Percentiles rank a stretch among this genome's conserved stretches.
phyloP scores from a whole-genome alignment of 768 basidiomycete species.

The Pseudohyphozyma bogoriensis region DNA sequence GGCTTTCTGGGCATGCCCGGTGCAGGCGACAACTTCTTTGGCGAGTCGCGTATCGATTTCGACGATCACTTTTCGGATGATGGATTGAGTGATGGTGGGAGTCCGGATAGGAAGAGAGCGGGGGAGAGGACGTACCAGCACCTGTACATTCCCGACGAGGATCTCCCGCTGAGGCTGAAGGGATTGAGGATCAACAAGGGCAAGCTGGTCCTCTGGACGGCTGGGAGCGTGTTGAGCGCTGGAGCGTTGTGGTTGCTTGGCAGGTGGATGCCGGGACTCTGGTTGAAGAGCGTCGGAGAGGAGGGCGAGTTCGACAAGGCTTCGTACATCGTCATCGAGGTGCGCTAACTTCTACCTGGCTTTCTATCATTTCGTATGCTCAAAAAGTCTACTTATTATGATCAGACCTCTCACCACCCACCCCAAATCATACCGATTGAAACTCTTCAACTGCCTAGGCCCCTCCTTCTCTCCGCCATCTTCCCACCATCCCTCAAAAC shows the following conservation, averaged over 20 bases:
- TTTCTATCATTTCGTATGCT: not conserved
- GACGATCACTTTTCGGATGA: constrained; percentile 17
- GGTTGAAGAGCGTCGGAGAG: constrained; percentile 75
- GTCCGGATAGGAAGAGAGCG: not conserved
- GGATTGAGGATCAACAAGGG: constrained; percentile 63
- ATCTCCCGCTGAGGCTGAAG: constrained; percentile 72
- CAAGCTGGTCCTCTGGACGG: constrained; percentile 60
- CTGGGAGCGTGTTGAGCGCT: constrained; percentile 55
- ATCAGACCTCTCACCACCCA: constrained; percentile 72
- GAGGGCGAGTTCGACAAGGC: constrained; percentile 71
- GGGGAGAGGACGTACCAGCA: constrained; percentile 58
- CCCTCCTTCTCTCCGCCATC: constrained; percentile 67
- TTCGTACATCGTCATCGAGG: constrained; percentile 73
- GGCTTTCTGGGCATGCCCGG: constrained; percentile 24
- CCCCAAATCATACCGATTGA: constrained; percentile 65
- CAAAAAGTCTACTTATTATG: no score
- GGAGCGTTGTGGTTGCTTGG: constrained; percentile 72
- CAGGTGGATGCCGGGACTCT: constrained; percentile 84
- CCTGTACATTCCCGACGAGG: constrained; percentile 79
- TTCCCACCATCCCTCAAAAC: constrained; percentile 46
- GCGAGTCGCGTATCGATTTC: constrained; percentile 71
- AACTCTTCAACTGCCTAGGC: constrained; percentile 50
- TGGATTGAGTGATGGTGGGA: not conserved
- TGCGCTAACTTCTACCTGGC: constrained; percentile 42
- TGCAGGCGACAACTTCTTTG: constrained; percentile 60